Evolutionary conservation across 2,329 filamentous ascomycete species (phyloP).

Genomic region (Plectosphaerella cucumerina): DNA sequence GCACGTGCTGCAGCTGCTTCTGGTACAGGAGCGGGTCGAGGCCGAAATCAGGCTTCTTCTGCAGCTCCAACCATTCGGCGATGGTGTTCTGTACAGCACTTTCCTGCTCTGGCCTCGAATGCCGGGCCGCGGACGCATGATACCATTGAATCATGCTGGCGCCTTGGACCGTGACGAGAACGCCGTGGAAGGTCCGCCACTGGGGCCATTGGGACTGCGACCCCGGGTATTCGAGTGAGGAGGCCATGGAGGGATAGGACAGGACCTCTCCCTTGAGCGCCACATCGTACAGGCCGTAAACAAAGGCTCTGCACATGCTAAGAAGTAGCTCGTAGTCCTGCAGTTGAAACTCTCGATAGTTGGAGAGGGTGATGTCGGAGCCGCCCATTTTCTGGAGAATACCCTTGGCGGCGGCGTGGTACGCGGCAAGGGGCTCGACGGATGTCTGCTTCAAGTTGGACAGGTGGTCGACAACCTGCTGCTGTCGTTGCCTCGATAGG

Average conservation of each 20-base stretch:
- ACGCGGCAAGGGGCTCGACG: conserved; percentile 37
- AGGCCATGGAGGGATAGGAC: conserved; percentile 33
- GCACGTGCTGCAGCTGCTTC: conserved; percentile 44
- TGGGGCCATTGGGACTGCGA: no score
- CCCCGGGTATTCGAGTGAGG: conserved; percentile 5
- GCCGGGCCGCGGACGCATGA: no score
- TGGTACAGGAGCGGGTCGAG: conserved; percentile 45
- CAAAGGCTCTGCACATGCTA: conserved; percentile 47
- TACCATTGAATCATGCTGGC: conserved; percentile 48
- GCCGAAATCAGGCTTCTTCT: conserved; percentile 33
- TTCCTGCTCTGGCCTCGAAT: conserved; percentile 27
- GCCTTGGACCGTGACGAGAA: conserved; percentile 52
- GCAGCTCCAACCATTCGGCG: conserved; percentile 41
- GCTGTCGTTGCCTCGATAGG: no score
- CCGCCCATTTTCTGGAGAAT: conserved; percentile 43
- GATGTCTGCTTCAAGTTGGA: conserved; percentile 34
- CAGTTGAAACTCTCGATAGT: conserved; percentile 33
- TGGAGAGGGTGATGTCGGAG: conserved; percentile 46
- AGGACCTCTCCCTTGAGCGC: conserved; percentile 40
- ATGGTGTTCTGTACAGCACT: conserved; percentile 31
- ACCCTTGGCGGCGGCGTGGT: conserved; percentile 46
- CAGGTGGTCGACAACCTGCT: no score
- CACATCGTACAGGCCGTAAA: conserved; percentile 47
- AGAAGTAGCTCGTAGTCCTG: conserved; percentile 46
- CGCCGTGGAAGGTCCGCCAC: conserved; percentile 46